phyloP scores from a whole-genome alignment of 192 early-diverging fungal genomes.

The Pilaira anomala region DNA sequence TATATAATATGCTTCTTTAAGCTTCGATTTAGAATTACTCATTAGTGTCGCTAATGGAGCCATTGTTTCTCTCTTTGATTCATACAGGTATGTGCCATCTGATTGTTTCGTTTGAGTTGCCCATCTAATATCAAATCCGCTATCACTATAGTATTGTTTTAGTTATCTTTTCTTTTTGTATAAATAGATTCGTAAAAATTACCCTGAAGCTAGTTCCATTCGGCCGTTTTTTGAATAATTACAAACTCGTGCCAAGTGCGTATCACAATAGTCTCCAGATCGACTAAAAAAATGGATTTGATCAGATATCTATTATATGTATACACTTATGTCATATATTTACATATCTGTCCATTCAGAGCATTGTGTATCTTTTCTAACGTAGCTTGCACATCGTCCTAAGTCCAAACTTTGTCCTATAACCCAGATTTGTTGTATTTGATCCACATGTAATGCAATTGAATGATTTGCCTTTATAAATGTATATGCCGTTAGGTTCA shows the following conservation, averaged over 20 bases:
- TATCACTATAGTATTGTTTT: not conserved
- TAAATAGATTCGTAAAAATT: not conserved
- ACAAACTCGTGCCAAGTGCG: conserved; percentile 13
- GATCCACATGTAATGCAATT: conserved; percentile 13
- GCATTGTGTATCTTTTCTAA: conserved; percentile 3
- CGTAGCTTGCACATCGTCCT: conserved; percentile 7
- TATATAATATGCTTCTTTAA: conserved; percentile 7
- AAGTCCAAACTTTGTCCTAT: conserved; percentile 25
- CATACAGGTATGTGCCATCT: not conserved
- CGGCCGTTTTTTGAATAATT: conserved; percentile 19
- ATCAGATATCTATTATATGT: too few relatives aligned
- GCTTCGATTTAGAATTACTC: not conserved
- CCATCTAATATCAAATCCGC: conserved; percentile 26
- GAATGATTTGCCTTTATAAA: not conserved
- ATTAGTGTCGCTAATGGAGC: too few relatives aligned
- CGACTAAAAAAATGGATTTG: conserved; percentile 7
- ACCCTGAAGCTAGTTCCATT: conserved; percentile 33
- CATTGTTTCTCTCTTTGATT: not conserved
- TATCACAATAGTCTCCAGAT: conserved; percentile 23
- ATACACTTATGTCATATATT: not conserved
- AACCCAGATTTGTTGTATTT: conserved; percentile 17
- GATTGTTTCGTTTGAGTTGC: not conserved
- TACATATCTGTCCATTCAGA: conserved; percentile 20
- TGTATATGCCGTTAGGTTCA: not conserved
- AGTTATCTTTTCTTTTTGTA: not conserved